Percentiles rank a stretch among this genome's conserved stretches.
These are phyloP conservation scores for Spathaspora passalidarum DNA, from an alignment of 805 yeast species.

Conservation along the genomic window DNA sequence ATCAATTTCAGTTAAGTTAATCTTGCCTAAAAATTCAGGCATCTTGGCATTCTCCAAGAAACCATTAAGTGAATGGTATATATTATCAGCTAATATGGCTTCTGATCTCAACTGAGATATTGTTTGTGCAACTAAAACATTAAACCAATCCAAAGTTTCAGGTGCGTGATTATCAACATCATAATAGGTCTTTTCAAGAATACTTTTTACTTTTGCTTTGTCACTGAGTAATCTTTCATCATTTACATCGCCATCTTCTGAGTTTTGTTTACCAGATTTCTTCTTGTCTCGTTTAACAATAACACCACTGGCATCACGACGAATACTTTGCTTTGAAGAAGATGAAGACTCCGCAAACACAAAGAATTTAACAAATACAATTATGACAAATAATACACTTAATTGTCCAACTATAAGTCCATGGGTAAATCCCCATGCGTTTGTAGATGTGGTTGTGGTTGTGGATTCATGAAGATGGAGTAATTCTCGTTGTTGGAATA, in stretches of 20 bases:
- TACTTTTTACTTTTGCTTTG: conserved; percentile 31
- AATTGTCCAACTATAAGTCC: conserved; percentile 74
- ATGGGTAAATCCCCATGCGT: conserved; percentile 67
- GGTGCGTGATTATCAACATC: conserved; percentile 84
- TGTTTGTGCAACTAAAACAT: conserved; percentile 88
- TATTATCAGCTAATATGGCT: conserved; percentile 80
- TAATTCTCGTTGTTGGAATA: conserved; percentile 24
- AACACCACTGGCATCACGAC: conserved; percentile 27
- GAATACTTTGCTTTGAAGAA: conserved; percentile 20
- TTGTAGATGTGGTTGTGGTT: background rate
- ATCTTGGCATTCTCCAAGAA: conserved; percentile 59
- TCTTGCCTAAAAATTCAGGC: conserved; percentile 78
- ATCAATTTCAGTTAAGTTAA: conserved; percentile 80
- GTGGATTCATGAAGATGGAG: conserved; percentile 14
- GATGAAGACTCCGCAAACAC: conserved; percentile 67
- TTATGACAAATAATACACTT: conserved; percentile 61
- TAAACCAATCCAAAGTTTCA: conserved; percentile 96
- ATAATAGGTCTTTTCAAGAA: conserved; percentile 88
- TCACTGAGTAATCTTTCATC: conserved; percentile 12
- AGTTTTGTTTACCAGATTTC: conserved; percentile 6
- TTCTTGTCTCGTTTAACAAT: conserved; percentile 31
- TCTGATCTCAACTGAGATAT: conserved; percentile 86
- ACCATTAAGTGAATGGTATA: conserved; percentile 72
- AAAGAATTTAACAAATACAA: conserved; percentile 69
- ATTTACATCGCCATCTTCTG: conserved; percentile 10